Conservation (phyloP, 2,329 filamentous ascomycete species). For the Aureobasidium sp. region DNA sequence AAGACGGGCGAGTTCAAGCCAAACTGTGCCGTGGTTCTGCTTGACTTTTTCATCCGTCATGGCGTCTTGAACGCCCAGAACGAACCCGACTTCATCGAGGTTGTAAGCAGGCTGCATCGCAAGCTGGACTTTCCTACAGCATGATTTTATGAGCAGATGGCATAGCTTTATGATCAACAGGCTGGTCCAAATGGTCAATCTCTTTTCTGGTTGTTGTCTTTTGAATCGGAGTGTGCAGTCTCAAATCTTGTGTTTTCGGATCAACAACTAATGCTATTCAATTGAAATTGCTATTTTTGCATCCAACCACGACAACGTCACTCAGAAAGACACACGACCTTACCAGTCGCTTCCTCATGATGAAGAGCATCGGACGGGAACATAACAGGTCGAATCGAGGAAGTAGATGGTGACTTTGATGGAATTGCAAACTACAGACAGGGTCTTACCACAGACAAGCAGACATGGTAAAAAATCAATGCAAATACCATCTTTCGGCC, state of each 20-base stretch:
- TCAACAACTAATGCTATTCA: too few species aligned
- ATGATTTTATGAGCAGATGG: neutral
- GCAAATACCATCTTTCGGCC: neutral
- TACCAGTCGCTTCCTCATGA: too few species aligned
- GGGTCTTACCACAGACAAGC: neutral
- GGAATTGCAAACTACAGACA: neutral
- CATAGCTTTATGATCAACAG: neutral
- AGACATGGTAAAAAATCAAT: neutral
- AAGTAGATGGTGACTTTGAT: too few species aligned
- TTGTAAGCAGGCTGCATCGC: conserved; percentile 67
- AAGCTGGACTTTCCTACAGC: conserved; percentile 62
- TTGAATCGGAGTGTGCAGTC: too few species aligned
- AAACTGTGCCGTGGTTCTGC: conserved; percentile 74
- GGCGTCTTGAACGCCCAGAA: conserved; percentile 71
- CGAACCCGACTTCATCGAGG: conserved; percentile 69
- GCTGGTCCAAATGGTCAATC: neutral
- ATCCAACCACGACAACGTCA: too few species aligned
- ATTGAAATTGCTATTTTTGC: too few species aligned
- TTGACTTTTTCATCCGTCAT: conserved; percentile 87
- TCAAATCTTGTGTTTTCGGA: too few species aligned
- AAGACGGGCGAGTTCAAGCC: conserved; percentile 76
- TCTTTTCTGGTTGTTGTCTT: too few species aligned
- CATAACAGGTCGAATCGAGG: neutral
- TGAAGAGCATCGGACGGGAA: too few species aligned
- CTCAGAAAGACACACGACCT: too few species aligned